Base-by-base conservation (phyloP, 2,329 filamentous ascomycete species). In the Stagonosporopsis tanaceti region DNA sequence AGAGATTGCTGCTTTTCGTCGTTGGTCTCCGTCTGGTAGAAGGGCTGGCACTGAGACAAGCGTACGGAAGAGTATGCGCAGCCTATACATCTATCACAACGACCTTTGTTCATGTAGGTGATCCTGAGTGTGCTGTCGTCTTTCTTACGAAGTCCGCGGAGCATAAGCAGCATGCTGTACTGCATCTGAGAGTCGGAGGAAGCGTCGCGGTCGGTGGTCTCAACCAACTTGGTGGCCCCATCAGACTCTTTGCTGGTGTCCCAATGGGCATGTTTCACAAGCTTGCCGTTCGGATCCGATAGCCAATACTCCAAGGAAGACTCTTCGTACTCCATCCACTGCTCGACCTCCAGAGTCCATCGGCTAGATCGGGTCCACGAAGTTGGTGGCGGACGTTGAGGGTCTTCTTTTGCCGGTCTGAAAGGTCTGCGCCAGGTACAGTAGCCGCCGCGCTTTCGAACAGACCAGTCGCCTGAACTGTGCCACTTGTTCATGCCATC, bases 261-360 rank as follows among this genome's bases (percentile, higher is more conserved):
- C 22, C 15, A 25, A n/a, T 12, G 27, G 14, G 8, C 24, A 24
- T 34, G 32, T n/a, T 34, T 34, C 32, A 34, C 32, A 34, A 34
- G 32, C 32, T 5, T n/a, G 6, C 57, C 59, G 22, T 69, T 61
- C 5, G 64, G 63, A 20, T 69, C 61, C 9, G 44, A 52, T 1
- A 70, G 50, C 9, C 15, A 35, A 66, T 64, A 71, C 6, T 52
- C 51, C 1, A 69, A 27, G 8, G 51, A 46, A 1, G 64, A 50
- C 1, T 45, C 17, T 1, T 60, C 40, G 9, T 53, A 30, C 11
- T 60, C 41, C 58, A 67, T 65, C 41, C 25, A 41, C 11, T 68
- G 58, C 3, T 48, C 24, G 15, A 68, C 45, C 0, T 60, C 28
- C 2, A 66, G 34, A 7, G 34, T 57, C 67, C 67, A 71, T 3